A percentile compares a stretch with the other conserved stretches of the same genome.
Conservation (phyloP, 371 early-diverging fungal species). For the Rhizopus sp. region DNA sequence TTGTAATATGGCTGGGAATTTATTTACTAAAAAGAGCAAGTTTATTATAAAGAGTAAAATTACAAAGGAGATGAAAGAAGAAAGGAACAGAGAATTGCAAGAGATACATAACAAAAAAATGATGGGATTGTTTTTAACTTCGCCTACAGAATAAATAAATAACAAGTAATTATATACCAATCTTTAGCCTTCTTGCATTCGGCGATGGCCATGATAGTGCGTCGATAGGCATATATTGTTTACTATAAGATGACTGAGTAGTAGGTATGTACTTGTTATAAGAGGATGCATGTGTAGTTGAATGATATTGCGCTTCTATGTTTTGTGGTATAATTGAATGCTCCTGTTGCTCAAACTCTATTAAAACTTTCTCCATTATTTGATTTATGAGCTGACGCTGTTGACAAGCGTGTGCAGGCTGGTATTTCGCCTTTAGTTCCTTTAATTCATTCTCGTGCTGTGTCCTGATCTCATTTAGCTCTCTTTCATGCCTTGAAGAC, state of each 20-base stretch:
- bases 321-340: slow-evolving; percentile 11
- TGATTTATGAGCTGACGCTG: background rate
- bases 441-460: slow-evolving; percentile 2
- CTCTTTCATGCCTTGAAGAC: too few relatives aligned
- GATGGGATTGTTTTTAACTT: slow-evolving; percentile 19
- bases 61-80: slow-evolving; percentile 17
- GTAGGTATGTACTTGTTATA: background rate
- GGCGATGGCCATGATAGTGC: slow-evolving; percentile 34
- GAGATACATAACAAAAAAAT: slow-evolving; percentile 25
- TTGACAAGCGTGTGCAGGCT: background rate
- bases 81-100: slow-evolving; percentile 22
- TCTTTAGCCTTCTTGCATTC: slow-evolving; percentile 15
- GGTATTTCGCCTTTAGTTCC: background rate
- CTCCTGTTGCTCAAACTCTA: slow-evolving; percentile 27
- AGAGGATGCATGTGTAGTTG: background rate
- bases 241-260: slow-evolving; percentile 17
- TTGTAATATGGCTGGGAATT: slow-evolving; percentile 21
- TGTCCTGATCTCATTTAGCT: too few relatives aligned
- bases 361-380: slow-evolving; percentile 14
- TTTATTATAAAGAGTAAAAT: slow-evolving; percentile 3
- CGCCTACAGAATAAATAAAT: slow-evolving; percentile 1
- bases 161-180: background rate
- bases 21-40: slow-evolving; percentile 18
- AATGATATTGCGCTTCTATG: slow-evolving; percentile 4
- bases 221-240: slow-evolving; percentile 18